Base-by-base conservation (phyloP, 768 basidiomycete genomes). In the Suillus plorans region DNA sequence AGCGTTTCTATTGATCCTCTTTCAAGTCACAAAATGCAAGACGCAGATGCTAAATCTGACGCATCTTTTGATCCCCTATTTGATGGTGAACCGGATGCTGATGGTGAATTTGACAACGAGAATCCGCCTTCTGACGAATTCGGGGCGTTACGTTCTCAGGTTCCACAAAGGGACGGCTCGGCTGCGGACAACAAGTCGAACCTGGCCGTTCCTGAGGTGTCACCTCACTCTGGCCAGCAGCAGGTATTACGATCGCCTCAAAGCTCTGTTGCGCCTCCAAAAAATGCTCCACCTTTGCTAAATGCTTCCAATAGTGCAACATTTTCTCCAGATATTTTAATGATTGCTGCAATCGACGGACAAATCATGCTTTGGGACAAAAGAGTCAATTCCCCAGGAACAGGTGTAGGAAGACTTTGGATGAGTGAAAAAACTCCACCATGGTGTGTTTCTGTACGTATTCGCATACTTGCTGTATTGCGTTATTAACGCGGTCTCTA, bases 321-420 rank as follows among this genome's bases (percentile, higher is more conserved):
- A 13, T 92, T 87, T 76, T 96, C 95, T 10, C 79, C 89, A 10
- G 94, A 98, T 73, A 73, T 97, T 22, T 76, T 99, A 34, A 84
- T 99, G 86, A 95, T 93, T 12, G 89, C 92, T 37, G 89, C 88
- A 10, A 90, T 97, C 69, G 96, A 99, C 70, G 97, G 97, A 2
- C 92, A 96, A 73, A 85, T 98, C 18, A 85, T 95, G 56, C 75
- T 99, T 14, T 97, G 97, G 91, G 97, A 99, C 74, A 85, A 89
- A 71, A 81, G 97, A 67, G 86, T 85, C 41, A 80, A 88, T 62
- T 81, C 81, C 8, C 78, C 84, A 45, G 87, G 89, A 36, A 80
- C 75, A 47, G 92, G 94, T 7, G 91, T 95, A 1, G 95, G 94
- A 37, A 81, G 94, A 68, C 78, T 98, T 62, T 91, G 90, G 86